phyloP scores from a whole-genome alignment of 2,329 filamentous ascomycete genomes.

The Aspergillus niger region DNA sequence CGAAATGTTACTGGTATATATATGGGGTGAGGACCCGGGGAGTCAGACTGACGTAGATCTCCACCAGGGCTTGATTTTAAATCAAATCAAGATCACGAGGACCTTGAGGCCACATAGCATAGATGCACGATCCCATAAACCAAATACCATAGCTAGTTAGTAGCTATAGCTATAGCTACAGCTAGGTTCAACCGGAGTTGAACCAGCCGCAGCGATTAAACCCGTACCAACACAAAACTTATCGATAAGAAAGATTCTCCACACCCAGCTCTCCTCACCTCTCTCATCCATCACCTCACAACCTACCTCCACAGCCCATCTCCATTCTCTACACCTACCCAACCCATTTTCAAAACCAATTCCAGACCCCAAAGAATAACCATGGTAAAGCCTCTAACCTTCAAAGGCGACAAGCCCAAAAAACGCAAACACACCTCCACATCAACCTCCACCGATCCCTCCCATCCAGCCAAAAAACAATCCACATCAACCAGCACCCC shows the following conservation, averaged over 20 bases:
- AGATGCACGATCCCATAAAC: too few species aligned
- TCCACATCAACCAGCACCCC: conserved; percentile 6
- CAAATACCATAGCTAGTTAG: neutral
- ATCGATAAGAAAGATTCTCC: neutral
- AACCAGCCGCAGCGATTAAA: too few species aligned
- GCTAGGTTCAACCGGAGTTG: neutral
- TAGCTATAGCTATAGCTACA: neutral
- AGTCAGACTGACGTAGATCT: too few species aligned
- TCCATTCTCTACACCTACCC: neutral
- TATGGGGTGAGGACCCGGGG: neutral
- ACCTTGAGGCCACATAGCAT: neutral
- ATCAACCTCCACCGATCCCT: conserved; percentile 47
- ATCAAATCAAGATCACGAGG: neutral
- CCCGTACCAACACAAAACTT: too few species aligned
- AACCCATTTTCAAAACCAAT: neutral
- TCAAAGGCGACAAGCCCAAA: conserved; percentile 96
- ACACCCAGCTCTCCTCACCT: neutral
- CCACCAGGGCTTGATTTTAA: too few species aligned
- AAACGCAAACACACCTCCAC: conserved; percentile 77
- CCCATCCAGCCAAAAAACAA: conserved; percentile 28
- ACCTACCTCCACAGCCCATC: neutral
- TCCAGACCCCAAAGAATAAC: conserved; percentile 5
- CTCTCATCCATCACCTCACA: conserved; percentile 1
- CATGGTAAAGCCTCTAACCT: conserved; percentile 76
- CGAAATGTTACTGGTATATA: neutral